These are phyloP conservation scores for Anethum foeniculum DNA, from an alignment of 140 eudicot species.

Conservation along the genomic window DNA sequence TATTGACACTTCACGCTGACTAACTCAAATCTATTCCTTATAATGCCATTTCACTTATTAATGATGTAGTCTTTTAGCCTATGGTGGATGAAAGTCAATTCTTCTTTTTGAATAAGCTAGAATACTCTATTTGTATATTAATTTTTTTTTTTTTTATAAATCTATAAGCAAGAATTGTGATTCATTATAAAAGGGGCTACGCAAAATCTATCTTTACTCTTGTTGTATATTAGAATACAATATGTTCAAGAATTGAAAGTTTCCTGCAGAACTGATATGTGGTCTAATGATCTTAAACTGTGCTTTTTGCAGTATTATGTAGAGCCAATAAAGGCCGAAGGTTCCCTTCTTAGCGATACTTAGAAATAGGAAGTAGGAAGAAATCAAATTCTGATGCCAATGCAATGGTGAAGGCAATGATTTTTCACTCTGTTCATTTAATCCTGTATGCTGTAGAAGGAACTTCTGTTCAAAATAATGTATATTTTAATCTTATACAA, in stretches of 20 bases:
- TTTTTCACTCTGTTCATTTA: background rate
- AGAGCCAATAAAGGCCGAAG: background rate
- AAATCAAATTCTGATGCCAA: background rate
- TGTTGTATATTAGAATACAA: too few relatives aligned
- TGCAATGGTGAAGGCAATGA: background rate
- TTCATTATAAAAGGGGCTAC: too few relatives aligned
- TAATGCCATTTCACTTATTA: too few relatives aligned
- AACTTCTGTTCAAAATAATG: background rate
- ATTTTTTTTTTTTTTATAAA: too few relatives aligned
- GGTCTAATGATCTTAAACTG: background rate
- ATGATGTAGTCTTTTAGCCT: too few relatives aligned
- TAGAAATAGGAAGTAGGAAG: constrained; percentile 23
- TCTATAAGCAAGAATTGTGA: too few relatives aligned
- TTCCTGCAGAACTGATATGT: background rate
- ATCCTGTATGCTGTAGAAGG: background rate
- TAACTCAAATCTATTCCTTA: too few relatives aligned
- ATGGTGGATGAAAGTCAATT: too few relatives aligned
- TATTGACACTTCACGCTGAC: too few relatives aligned
- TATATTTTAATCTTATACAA: background rate
- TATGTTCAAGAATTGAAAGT: background rate
- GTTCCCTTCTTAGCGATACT: constrained; percentile 18
- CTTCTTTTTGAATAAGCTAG: too few relatives aligned
- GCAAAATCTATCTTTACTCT: too few relatives aligned
- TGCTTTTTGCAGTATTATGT: constrained; percentile 23
- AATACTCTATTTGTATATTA: too few relatives aligned